Percentiles rank a stretch among this genome's conserved stretches.
Evolutionary conservation across 2,329 filamentous ascomycete species (phyloP).

Genomic region (Fonsecaea nubica): DNA sequence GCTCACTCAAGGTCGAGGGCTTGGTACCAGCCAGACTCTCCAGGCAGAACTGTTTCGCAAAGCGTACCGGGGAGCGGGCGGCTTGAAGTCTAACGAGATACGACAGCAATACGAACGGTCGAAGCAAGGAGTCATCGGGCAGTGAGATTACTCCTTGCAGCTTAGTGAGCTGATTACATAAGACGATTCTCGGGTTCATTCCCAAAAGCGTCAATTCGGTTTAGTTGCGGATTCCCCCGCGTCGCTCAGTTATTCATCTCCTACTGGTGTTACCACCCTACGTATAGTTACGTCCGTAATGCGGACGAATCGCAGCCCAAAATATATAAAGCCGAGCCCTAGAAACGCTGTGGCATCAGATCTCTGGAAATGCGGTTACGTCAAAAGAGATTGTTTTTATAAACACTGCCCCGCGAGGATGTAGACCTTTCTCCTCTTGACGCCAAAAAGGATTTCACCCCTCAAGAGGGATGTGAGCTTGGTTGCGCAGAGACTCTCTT

Average conservation of each 20-base stretch:
- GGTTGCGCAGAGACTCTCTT: not conserved
- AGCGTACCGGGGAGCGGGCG: not conserved
- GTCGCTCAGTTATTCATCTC: not conserved
- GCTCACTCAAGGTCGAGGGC: not conserved
- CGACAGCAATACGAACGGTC: not conserved
- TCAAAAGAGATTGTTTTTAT: not conserved
- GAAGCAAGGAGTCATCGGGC: not conserved
- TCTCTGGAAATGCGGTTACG: not conserved
- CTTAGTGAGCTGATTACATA: not conserved
- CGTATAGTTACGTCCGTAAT: not conserved
- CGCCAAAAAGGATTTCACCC: not conserved
- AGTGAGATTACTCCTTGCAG: not conserved
- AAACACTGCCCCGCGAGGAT: not conserved
- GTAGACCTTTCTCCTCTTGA: not conserved
- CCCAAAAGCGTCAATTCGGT: not conserved
- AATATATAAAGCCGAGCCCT: not conserved
- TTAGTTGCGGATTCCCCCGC: constrained; percentile 8
- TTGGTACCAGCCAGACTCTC: not conserved
- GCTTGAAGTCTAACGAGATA: constrained; percentile 1
- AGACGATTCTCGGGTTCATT: not conserved
- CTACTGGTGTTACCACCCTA: not conserved
- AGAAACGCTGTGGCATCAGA: not conserved
- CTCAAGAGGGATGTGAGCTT: not conserved
- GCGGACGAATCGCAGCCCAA: not conserved
- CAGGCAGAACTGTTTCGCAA: not conserved